Evolutionary conservation across 2,329 filamentous ascomycete species (phyloP).

Genomic region (Microdochium nivale): DNA sequence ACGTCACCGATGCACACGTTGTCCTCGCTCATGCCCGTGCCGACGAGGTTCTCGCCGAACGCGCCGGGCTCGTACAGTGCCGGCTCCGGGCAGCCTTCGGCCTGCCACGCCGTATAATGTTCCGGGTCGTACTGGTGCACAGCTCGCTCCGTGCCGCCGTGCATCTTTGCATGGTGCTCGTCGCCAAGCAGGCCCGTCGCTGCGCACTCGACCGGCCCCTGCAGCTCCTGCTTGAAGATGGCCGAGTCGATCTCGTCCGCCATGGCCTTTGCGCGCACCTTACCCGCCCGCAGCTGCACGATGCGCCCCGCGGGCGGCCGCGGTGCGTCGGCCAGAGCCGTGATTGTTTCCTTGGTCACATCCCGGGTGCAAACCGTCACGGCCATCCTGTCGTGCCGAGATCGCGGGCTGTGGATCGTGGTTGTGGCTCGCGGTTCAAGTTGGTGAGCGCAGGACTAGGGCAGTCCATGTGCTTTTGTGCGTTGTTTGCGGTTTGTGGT

Average conservation of each 20-base stretch:
- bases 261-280: background rate
- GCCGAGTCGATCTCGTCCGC: background rate
- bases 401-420: too few species aligned
- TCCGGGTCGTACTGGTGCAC: constrained; percentile 1
- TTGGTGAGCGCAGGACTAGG: too few species aligned
- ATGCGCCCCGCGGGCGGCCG: background rate
- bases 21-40: background rate
- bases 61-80: background rate
- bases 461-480: too few species aligned
- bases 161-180: background rate
- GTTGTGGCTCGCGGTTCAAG: too few species aligned
- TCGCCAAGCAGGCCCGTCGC: background rate
- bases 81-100: background rate
- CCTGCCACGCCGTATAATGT: background rate
- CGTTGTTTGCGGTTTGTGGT: too few species aligned
- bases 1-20: constrained; percentile 2
- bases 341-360: background rate
- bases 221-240: background rate
- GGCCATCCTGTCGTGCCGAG: too few species aligned
- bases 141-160: constrained; percentile 1
- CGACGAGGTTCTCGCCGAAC: constrained; percentile 1
- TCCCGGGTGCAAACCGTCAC: too few species aligned
- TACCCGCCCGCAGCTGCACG: background rate
- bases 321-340: background rate
- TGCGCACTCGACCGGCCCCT: background rate